Conservation (phyloP, 1,284 basidiomycete species). For the Sanguinoderma infundibulare region DNA sequence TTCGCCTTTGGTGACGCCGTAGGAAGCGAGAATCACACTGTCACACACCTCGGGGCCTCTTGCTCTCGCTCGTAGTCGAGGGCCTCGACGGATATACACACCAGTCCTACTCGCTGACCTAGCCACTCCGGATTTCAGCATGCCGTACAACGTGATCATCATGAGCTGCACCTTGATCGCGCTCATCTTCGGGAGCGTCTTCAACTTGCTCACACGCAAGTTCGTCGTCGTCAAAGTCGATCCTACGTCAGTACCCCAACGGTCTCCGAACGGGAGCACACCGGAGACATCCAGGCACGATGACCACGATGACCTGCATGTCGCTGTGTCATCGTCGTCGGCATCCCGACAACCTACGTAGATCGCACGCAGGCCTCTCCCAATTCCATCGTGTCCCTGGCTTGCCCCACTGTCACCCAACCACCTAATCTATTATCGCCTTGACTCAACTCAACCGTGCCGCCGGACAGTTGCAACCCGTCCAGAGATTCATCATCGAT, state of each 20-base stretch:
- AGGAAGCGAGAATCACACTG: constrained; percentile 7
- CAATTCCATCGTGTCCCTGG: too few relatives aligned
- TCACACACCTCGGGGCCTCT: neutral
- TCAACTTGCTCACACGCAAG: constrained; percentile 85
- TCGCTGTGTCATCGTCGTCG: neutral
- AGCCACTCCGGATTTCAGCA: constrained; percentile 97
- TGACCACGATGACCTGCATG: neutral
- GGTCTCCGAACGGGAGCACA: neutral
- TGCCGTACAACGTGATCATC: constrained; percentile 99
- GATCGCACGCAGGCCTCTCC: neutral
- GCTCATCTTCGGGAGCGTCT: constrained; percentile 91
- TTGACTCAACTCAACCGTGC: too few relatives aligned
- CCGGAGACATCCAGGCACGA: too few relatives aligned
- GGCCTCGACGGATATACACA: constrained; percentile 70
- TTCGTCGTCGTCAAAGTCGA: constrained; percentile 59
- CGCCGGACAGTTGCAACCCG: too few relatives aligned
- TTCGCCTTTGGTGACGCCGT: constrained; percentile 31
- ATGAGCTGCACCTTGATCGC: constrained; percentile 92
- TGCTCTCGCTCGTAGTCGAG: neutral
- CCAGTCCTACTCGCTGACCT: constrained; percentile 85
- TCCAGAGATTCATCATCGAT: too few relatives aligned
- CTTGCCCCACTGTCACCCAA: too few relatives aligned
- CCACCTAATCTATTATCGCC: too few relatives aligned
- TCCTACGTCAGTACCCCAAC: constrained; percentile 2
- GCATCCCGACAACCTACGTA: neutral